These are phyloP conservation scores for Ogataea trehaloabstinens DNA, from an alignment of 805 yeast genomes.

Conservation along the genomic window DNA sequence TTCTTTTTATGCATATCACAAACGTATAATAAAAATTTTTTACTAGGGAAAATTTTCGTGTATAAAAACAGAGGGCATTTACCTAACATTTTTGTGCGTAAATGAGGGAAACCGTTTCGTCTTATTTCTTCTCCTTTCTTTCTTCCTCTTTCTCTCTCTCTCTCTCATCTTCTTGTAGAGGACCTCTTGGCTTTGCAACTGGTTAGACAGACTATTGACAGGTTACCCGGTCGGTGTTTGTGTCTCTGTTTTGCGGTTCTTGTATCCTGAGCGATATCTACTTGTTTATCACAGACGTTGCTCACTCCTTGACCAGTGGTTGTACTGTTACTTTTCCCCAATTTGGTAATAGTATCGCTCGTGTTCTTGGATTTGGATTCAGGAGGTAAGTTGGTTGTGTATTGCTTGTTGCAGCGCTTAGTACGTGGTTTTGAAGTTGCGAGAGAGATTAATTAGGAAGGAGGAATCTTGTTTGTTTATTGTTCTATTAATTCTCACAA, in stretches of 20 bases:
- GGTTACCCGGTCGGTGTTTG: slow-evolving; percentile 1
- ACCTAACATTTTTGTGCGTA: not conserved
- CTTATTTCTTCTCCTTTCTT: slow-evolving; percentile 20
- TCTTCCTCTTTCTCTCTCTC: slow-evolving; percentile 33
- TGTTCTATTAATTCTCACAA: no score
- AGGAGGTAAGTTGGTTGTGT: slow-evolving; percentile 5
- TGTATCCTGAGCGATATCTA: slow-evolving; percentile 2
- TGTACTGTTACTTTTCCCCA: slow-evolving; percentile 3
- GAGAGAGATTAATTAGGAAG: no score
- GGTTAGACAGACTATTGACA: slow-evolving; percentile 1
- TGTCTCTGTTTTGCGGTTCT: slow-evolving; percentile 1
- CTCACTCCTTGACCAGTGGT: slow-evolving; percentile 1
- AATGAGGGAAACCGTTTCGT: slow-evolving; percentile 2
- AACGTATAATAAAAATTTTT: not conserved
- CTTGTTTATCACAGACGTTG: slow-evolving; percentile 1
- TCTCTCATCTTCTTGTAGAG: slow-evolving; percentile 40
- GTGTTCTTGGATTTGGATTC: slow-evolving; percentile 1
- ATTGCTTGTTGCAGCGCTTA: no score
- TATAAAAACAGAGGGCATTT: slow-evolving; percentile 1
- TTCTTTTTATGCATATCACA: slow-evolving; percentile 1
- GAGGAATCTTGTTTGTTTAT: no score
- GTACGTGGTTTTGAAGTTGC: no score
- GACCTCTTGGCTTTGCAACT: slow-evolving; percentile 24
- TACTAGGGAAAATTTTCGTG: slow-evolving; percentile 1
- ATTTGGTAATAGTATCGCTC: slow-evolving; percentile 1